A percentile compares a stretch with the other conserved stretches of the same genome.
Evolutionary conservation across 2,329 filamentous ascomycete genomes (phyloP).

Genomic region (Camillea tinctor): DNA sequence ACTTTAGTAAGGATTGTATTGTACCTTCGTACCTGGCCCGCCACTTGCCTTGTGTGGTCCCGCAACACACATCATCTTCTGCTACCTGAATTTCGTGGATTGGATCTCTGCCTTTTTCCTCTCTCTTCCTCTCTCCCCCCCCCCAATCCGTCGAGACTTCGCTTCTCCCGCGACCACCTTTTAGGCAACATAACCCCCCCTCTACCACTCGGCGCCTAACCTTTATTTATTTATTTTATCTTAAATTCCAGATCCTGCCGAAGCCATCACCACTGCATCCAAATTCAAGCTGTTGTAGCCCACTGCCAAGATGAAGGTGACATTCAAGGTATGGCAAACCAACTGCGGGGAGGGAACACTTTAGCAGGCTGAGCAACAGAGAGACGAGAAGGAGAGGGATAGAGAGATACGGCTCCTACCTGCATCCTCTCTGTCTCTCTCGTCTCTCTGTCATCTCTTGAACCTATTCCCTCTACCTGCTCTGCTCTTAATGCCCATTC

Average conservation of each 20-base stretch:
- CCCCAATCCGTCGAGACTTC: not conserved
- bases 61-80: slow-evolving; percentile 19
- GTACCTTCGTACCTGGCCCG: not conserved
- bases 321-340: slow-evolving; percentile 55
- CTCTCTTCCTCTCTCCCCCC: not conserved
- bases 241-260: not conserved
- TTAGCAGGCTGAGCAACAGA: no score
- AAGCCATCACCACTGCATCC: slow-evolving; percentile 17
- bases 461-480: no score
- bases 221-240: slow-evolving; percentile 14
- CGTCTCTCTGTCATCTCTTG: no score
- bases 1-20: not conserved
- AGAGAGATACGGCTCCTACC: no score
- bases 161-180: slow-evolving; percentile 1
- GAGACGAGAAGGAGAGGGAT: no score
- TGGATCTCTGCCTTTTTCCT: not conserved
- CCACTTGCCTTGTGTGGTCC: not conserved
- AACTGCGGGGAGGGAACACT: not conserved
- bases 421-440: no score
- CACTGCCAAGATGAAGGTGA: slow-evolving; percentile 62
- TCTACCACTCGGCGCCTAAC: slow-evolving; percentile 8
- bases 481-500: not conserved
- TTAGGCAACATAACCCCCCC: not conserved
- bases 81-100: slow-evolving; percentile 20
- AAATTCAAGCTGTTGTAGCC: slow-evolving; percentile 14